A percentile compares a stretch with the other conserved stretches of the same genome.
Evolutionary conservation across 116 monocot species (phyloP).

Genomic region (Trichopus zeylanicus): DNA sequence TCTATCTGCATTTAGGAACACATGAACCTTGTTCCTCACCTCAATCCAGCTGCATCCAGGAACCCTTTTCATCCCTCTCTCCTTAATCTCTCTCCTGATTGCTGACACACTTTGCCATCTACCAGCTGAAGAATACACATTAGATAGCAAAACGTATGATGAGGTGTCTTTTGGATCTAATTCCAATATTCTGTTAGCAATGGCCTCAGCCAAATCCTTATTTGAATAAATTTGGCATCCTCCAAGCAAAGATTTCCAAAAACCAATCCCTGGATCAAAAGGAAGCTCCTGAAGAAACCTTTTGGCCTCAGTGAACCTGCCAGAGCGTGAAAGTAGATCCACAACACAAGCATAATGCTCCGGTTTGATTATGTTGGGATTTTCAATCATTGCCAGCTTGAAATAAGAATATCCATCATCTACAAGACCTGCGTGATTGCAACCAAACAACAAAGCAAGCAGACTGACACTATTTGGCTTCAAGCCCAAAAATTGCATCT

Average conservation of each 20-base stretch:
- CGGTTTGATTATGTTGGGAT: slow-evolving; percentile 33
- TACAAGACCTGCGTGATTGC: slow-evolving; percentile 50
- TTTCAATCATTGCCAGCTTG: slow-evolving; percentile 17
- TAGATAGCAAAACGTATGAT: slow-evolving; percentile 49
- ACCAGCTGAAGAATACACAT: slow-evolving; percentile 51
- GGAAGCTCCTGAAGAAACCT: slow-evolving; percentile 55
- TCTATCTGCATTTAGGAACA: slow-evolving; percentile 50
- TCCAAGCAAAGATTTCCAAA: slow-evolving; percentile 65
- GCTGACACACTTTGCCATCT: slow-evolving; percentile 34
- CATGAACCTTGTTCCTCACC: slow-evolving; percentile 38
- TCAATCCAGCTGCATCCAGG: slow-evolving; percentile 88
- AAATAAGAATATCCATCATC: slow-evolving; percentile 42
- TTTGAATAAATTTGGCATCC: slow-evolving; percentile 33
- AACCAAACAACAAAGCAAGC: slow-evolving; percentile 48
- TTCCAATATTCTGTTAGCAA: slow-evolving; percentile 23
- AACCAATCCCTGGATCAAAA: slow-evolving; percentile 60
- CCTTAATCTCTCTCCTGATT: slow-evolving; percentile 56
- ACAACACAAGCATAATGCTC: slow-evolving; percentile 62
- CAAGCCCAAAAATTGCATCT: slow-evolving; percentile 19
- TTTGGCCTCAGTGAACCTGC: slow-evolving; percentile 30
- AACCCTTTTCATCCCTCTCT: slow-evolving; percentile 47
- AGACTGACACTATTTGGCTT: slow-evolving; percentile 42
- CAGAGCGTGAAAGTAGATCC: slow-evolving; percentile 45
- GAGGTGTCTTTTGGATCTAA: slow-evolving; percentile 44
- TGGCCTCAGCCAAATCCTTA: slow-evolving; percentile 18